These are phyloP conservation scores for Ophiostoma perfectum DNA, from an alignment of 2,329 filamentous ascomycete species.

Conservation along the genomic window DNA sequence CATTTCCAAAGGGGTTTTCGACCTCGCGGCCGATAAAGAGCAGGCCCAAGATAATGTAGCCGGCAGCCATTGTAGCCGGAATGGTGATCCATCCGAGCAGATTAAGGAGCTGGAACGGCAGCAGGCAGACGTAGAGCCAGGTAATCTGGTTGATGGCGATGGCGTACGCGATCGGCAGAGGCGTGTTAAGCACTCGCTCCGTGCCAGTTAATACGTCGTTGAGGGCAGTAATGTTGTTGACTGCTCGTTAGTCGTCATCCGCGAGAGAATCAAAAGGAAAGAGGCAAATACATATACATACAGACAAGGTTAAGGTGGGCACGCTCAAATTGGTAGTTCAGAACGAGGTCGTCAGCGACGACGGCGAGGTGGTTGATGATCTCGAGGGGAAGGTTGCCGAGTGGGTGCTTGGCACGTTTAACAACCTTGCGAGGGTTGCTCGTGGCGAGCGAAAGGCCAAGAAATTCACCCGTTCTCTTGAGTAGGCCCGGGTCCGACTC, in stretches of 20 bases:
- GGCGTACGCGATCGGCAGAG: slow-evolving; percentile 64
- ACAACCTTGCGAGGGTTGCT: neutral
- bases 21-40: slow-evolving; percentile 46
- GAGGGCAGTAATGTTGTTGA: slow-evolving; percentile 5
- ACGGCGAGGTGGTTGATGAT: neutral
- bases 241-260: too few relatives aligned
- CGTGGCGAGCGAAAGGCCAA: neutral
- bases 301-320: neutral
- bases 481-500: slow-evolving; percentile 34
- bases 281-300: too few relatives aligned
- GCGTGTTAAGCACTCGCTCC: slow-evolving; percentile 67
- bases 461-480: slow-evolving; percentile 37
- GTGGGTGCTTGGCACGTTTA: neutral
- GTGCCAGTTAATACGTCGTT: slow-evolving; percentile 36
- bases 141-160: slow-evolving; percentile 72
- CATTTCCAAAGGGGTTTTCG: slow-evolving; percentile 63
- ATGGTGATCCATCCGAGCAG: slow-evolving; percentile 63
- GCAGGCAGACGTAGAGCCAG: slow-evolving; percentile 64
- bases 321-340: neutral
- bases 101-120: slow-evolving; percentile 64
- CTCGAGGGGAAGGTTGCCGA: neutral
- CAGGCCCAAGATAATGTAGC: neutral
- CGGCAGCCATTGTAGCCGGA: slow-evolving; percentile 35
- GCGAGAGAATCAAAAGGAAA: too few relatives aligned
- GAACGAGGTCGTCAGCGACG: neutral